phyloP scores from a whole-genome alignment of 257 asterid species.

The Solanum chilense region DNA sequence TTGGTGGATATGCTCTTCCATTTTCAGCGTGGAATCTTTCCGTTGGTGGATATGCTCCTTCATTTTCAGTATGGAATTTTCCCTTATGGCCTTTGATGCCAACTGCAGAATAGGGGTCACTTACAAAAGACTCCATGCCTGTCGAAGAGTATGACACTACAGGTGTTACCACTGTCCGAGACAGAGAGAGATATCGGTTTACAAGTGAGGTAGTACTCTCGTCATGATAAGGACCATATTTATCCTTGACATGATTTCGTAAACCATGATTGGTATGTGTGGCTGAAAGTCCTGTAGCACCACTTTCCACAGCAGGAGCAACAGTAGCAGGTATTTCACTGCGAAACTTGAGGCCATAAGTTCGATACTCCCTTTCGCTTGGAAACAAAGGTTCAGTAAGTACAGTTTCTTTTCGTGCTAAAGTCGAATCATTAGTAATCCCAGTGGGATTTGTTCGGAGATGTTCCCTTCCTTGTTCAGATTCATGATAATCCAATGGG shows the following conservation, averaged over 20 bases:
- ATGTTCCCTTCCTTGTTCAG: conserved; percentile 29
- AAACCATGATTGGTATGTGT: conserved; percentile 2
- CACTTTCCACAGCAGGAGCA: background rate
- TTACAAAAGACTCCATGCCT: conserved; percentile 17
- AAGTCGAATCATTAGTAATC: conserved; percentile 4
- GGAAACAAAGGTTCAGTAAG: conserved; percentile 21
- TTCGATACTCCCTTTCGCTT: conserved; percentile 45
- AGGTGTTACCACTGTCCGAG: conserved; percentile 14
- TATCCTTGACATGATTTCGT: background rate
- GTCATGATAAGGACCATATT: conserved; percentile 33
- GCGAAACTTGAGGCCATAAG: conserved; percentile 43
- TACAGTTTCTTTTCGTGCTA: conserved; percentile 23
- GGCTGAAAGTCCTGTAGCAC: conserved; percentile 9
- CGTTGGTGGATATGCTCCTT: background rate
- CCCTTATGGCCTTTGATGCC: background rate
- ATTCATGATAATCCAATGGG: conserved; percentile 12
- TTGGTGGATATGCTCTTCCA: conserved; percentile 7
- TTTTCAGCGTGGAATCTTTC: conserved; percentile 8
- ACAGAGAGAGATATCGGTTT: conserved; percentile 43
- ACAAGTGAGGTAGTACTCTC: conserved; percentile 62
- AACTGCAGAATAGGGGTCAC: conserved; percentile 13
- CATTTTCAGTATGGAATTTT: background rate
- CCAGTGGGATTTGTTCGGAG: conserved; percentile 19
- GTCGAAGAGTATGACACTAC: conserved; percentile 14
- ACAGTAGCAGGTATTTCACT: conserved; percentile 5